Conservation (phyloP, 441 rosid species). For the Gossypium gossypioides region DNA sequence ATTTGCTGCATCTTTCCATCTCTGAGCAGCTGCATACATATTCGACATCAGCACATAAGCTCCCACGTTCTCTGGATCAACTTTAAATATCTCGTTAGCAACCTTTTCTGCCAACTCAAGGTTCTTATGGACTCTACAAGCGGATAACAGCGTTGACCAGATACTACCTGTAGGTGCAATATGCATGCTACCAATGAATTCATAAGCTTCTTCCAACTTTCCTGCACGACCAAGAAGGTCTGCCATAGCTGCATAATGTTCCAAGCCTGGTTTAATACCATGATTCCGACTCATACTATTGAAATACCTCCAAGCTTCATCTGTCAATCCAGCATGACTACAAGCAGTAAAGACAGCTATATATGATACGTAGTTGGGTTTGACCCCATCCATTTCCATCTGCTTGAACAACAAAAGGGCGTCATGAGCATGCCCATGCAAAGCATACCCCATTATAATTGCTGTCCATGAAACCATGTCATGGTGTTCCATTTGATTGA, state of each 20-base stretch:
- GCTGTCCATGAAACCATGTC: constrained; percentile 65
- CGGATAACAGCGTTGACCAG: constrained; percentile 52
- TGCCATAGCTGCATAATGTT: constrained; percentile 52
- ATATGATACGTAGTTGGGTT: constrained; percentile 42
- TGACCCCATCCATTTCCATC: constrained; percentile 47
- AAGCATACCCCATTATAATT: constrained; percentile 54
- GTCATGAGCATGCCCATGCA: constrained; percentile 47
- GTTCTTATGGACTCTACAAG: constrained; percentile 50
- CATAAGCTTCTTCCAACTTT: constrained; percentile 48
- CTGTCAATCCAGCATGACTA: constrained; percentile 51
- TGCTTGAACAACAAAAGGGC: constrained; percentile 43
- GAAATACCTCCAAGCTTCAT: constrained; percentile 44
- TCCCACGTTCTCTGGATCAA: constrained; percentile 46
- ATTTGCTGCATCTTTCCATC: constrained; percentile 40
- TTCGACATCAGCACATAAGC: constrained; percentile 51
- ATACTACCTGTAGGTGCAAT: constrained; percentile 36
- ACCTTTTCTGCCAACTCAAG: constrained; percentile 49
- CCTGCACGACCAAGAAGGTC: constrained; percentile 69
- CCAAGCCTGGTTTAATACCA: constrained; percentile 38
- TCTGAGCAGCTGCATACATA: constrained; percentile 39
- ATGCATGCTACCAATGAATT: constrained; percentile 32
- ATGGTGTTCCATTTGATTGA: constrained; percentile 35
- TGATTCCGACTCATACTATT: constrained; percentile 32
- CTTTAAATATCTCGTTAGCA: constrained; percentile 29
- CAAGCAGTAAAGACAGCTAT: constrained; percentile 58